Percentiles rank a stretch among this genome's conserved stretches.
These are phyloP conservation scores for Aristolochia fimbriata DNA, from an alignment of 164 flowering plant species.

Conservation along the genomic window DNA sequence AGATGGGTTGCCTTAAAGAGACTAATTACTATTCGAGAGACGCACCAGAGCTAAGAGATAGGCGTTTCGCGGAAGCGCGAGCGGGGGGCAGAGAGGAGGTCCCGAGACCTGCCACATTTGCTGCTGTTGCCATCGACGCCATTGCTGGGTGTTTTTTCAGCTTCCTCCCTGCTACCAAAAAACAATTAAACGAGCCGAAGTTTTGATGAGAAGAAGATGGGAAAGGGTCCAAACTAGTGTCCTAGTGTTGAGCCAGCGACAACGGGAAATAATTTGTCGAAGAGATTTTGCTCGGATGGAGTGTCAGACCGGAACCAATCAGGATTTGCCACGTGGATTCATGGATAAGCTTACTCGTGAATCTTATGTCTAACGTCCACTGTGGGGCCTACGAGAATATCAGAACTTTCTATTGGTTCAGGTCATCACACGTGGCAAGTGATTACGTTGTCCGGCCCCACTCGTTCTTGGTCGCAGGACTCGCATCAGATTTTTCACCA, in stretches of 20 bases:
- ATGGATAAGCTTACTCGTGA: slow-evolving; percentile 5
- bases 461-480: too few relatives aligned
- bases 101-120: slow-evolving; percentile 8
- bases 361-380: too few relatives aligned
- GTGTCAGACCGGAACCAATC: slow-evolving; percentile 3
- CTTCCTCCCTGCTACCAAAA: not conserved
- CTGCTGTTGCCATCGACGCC: slow-evolving; percentile 7
- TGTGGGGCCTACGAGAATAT: too few relatives aligned
- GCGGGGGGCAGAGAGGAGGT: slow-evolving; percentile 1
- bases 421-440: too few relatives aligned
- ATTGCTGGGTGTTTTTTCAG: not conserved
- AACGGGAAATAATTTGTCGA: not conserved
- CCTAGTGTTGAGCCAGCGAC: too few relatives aligned
- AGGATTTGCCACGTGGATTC: slow-evolving; percentile 3
- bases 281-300: slow-evolving; percentile 6
- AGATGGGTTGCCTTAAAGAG: too few relatives aligned
- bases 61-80: slow-evolving; percentile 2
- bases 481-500: too few relatives aligned
- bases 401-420: too few relatives aligned
- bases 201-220: not conserved
- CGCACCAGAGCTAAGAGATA: slow-evolving; percentile 5
- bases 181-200: not conserved
- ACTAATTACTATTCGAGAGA: not conserved
- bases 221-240: not conserved
- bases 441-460: too few relatives aligned